A percentile compares a stretch with the other conserved stretches of the same genome.
Evolutionary conservation across 1,284 basidiomycete genomes (phyloP).

Genomic region (Trichosporon coremiiforme): DNA sequence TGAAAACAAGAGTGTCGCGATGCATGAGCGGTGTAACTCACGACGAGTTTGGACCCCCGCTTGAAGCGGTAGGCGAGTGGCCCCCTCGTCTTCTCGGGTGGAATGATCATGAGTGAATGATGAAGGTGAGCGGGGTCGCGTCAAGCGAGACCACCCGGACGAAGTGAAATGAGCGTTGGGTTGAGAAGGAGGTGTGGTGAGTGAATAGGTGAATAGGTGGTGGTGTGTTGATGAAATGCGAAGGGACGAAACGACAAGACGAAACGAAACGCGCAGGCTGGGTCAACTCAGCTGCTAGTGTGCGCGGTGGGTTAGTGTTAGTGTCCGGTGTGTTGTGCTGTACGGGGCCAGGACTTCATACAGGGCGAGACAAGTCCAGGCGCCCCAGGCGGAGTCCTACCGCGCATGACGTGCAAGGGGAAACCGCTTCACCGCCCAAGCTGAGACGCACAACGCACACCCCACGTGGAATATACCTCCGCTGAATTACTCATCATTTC

Average conservation of each 20-base stretch:
- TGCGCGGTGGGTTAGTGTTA: neutral
- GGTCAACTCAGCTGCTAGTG: neutral
- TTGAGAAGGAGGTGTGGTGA: neutral
- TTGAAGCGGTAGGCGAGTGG: constrained; percentile 35
- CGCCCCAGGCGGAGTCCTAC: too few species aligned
- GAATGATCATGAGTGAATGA: constrained; percentile 33
- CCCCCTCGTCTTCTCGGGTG: constrained; percentile 28
- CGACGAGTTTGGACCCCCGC: constrained; percentile 40
- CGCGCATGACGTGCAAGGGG: constrained; percentile 13
- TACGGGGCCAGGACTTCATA: neutral
- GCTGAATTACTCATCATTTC: neutral
- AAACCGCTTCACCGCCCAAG: neutral
- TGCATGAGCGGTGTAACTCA: constrained; percentile 26
- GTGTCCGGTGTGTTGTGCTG: neutral
- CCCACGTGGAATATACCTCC: neutral
- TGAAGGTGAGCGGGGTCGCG: neutral
- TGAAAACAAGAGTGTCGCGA: neutral
- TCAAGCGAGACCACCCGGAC: constrained; percentile 16
- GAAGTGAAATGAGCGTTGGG: constrained; percentile 2
- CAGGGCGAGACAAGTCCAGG: too few species aligned
- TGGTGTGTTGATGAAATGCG: neutral
- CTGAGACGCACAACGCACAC: neutral
- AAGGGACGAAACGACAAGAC: neutral
- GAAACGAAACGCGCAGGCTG: neutral
- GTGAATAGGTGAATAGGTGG: neutral